These are phyloP conservation scores for Auriscalpium microsporum DNA, from an alignment of 768 basidiomycete species.

Conservation along the genomic window DNA sequence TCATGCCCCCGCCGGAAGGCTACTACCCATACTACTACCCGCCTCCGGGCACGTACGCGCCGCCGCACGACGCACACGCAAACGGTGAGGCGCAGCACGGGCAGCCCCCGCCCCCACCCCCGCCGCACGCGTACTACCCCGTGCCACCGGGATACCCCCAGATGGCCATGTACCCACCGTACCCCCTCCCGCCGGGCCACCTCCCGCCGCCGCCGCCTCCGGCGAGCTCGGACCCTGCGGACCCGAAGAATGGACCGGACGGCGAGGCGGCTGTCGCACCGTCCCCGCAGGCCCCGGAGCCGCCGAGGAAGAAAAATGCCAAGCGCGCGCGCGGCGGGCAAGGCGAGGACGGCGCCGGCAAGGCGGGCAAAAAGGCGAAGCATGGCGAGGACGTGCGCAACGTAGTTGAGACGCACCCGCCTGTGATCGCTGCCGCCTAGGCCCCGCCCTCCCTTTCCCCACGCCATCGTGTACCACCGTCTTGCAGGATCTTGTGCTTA, in stretches of 20 bases:
- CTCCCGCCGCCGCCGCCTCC: not conserved
- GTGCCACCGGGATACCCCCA: conserved; percentile 28
- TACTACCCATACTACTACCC: conserved; percentile 39
- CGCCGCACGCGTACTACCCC: conserved; percentile 29
- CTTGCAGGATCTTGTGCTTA: not conserved
- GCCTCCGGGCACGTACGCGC: conserved; percentile 32
- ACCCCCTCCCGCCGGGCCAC: conserved; percentile 8
- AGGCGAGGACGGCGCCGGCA: conserved; percentile 23
- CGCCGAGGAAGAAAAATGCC: conserved; percentile 23
- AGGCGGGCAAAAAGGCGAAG: conserved; percentile 26
- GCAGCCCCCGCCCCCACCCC: conserved; percentile 21
- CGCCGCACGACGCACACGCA: conserved; percentile 24
- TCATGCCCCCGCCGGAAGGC: conserved; percentile 29
- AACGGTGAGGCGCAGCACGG: conserved; percentile 25
- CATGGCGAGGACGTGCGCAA: not conserved
- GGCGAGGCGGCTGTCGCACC: conserved; percentile 15
- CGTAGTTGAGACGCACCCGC: conserved; percentile 8
- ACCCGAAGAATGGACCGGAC: conserved; percentile 3
- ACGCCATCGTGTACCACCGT: no score
- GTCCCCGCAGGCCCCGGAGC: not conserved
- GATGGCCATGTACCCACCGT: conserved; percentile 25
- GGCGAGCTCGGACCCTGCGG: not conserved
- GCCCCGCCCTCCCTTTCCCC: not conserved
- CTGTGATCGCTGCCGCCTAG: conserved; percentile 15
- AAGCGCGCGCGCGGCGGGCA: conserved; percentile 18